phyloP scores from a whole-genome alignment of 352 stramenopile genomes.

The Globisporangium nunn region DNA sequence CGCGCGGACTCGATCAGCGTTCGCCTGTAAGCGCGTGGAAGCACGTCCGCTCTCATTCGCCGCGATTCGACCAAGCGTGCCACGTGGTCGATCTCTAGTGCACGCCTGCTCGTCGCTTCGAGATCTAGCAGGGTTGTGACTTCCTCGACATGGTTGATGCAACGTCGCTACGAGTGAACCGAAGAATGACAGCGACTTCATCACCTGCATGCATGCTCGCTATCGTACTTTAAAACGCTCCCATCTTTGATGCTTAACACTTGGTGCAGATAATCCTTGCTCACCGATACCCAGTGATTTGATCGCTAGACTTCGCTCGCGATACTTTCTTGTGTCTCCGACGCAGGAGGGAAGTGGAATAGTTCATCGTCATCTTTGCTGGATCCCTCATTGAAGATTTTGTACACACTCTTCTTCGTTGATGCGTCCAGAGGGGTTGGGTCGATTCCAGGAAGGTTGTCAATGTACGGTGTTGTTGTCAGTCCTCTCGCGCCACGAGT shows the following conservation, averaged over 20 bases:
- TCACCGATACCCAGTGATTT: background rate
- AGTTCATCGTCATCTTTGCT: slow-evolving; percentile 9
- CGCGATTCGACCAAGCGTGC: background rate
- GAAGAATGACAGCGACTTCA: background rate
- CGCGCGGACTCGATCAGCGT: slow-evolving; percentile 59
- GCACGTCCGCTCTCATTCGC: background rate
- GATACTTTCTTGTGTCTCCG: background rate
- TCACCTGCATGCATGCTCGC: background rate
- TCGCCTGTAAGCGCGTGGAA: slow-evolving; percentile 30
- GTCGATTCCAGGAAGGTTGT: background rate
- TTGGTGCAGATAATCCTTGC: too few species aligned
- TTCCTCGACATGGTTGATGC: background rate
- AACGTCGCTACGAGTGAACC: background rate
- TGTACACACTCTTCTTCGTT: slow-evolving; percentile 1
- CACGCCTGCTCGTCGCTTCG: background rate
- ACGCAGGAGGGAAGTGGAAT: slow-evolving; percentile 19
- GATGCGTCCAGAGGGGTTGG: background rate
- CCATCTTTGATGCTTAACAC: too few species aligned
- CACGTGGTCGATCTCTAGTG: background rate
- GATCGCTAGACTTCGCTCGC: background rate
- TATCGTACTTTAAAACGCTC: too few species aligned
- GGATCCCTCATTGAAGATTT: background rate
- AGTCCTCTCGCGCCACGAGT: background rate
- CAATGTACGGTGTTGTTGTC: background rate
- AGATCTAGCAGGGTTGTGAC: too few species aligned